phyloP scores from a whole-genome alignment of 1,284 basidiomycete genomes.

The Athelia psychrophila region DNA sequence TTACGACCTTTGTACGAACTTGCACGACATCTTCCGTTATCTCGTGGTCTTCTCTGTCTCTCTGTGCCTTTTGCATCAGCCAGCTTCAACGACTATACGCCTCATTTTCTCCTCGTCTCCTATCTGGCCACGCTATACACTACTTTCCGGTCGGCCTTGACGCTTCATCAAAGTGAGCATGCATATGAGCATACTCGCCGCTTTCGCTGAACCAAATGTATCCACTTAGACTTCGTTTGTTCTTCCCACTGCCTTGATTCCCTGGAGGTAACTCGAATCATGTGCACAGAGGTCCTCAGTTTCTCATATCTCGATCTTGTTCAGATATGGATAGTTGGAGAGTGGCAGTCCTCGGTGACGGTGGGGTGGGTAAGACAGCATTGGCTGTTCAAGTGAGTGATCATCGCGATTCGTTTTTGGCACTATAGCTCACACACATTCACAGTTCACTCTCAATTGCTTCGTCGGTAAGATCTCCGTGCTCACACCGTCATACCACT shows the following conservation, averaged over 20 bases:
- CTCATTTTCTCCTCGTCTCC: conserved; percentile 14
- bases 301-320: neutral
- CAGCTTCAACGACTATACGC: conserved; percentile 19
- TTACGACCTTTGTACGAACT: conserved; percentile 72
- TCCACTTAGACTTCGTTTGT: neutral
- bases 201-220: neutral
- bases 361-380: conserved; percentile 97
- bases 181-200: neutral
- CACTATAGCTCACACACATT: conserved; percentile 3
- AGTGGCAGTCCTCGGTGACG: conserved; percentile 94
- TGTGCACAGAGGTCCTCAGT: neutral
- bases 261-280: neutral
- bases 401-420: conserved; percentile 1
- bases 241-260: neutral
- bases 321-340: conserved; percentile 86
- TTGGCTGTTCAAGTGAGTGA: conserved; percentile 85
- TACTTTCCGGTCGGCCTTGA: too few relatives aligned
- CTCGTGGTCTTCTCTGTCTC: conserved; percentile 20
- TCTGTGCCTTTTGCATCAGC: conserved; percentile 20
- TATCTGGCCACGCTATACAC: conserved; percentile 11
- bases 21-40: conserved; percentile 53
- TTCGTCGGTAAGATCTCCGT: conserved; percentile 70
- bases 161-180: too few relatives aligned
- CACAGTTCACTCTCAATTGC: conserved; percentile 87
- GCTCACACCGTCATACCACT: conserved; percentile 12